Evolutionary conservation across 1,139 yeast genomes (phyloP).

Genomic region (Candida smagusa): DNA sequence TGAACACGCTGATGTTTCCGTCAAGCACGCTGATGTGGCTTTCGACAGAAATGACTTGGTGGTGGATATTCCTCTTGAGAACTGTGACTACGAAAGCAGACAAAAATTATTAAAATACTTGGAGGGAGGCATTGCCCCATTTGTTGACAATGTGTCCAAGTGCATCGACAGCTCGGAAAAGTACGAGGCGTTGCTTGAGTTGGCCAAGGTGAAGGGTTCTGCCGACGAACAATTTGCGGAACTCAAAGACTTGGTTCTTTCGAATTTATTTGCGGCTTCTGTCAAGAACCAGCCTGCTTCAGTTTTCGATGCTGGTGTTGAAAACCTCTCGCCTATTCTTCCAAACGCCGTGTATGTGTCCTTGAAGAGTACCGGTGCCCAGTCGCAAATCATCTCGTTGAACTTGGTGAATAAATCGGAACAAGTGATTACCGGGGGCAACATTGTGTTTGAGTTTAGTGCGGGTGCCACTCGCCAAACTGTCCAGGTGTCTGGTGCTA

Average conservation of each 20-base stretch:
- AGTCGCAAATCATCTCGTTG: constrained; percentile 19
- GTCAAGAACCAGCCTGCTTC: background rate
- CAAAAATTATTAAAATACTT: constrained; percentile 19
- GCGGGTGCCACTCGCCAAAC: constrained; percentile 10
- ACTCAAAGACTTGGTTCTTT: constrained; percentile 3
- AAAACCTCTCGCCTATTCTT: constrained; percentile 1
- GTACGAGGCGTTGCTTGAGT: constrained; percentile 21
- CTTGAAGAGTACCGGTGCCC: constrained; percentile 7
- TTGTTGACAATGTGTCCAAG: constrained; percentile 20
- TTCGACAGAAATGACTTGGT: constrained; percentile 4
- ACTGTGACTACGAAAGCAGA: constrained; percentile 19
- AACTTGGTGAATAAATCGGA: constrained; percentile 24
- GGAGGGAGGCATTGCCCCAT: constrained; percentile 16
- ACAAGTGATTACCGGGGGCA: constrained; percentile 27
- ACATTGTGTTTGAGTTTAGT: constrained; percentile 22
- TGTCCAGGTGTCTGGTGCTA: constrained; percentile 26
- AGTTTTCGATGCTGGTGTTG: constrained; percentile 2
- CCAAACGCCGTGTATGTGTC: constrained; percentile 2
- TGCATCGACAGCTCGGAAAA: constrained; percentile 24
- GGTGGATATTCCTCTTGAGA: constrained; percentile 26
- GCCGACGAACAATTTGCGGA: constrained; percentile 16
- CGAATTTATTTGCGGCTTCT: constrained; percentile 1
- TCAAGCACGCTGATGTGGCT: background rate
- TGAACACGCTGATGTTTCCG: too few species aligned
- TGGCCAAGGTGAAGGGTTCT: constrained; percentile 12